Evolutionary conservation across 805 yeast species (phyloP).

Genomic region (Yarrowia divulgata): DNA sequence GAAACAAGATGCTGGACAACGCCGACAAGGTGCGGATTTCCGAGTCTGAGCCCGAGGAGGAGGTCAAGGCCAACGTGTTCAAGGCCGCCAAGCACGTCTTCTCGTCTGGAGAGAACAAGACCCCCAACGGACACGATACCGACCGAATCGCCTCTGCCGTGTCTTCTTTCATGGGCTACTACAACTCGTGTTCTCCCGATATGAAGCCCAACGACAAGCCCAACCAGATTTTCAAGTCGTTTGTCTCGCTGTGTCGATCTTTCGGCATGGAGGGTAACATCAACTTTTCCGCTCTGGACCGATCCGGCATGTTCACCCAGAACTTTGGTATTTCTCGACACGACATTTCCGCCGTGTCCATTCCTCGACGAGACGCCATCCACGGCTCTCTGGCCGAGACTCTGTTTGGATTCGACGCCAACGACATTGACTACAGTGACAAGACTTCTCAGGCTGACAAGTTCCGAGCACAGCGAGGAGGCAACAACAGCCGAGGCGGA

Average conservation of each 20-base stretch:
- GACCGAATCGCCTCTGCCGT: neutral
- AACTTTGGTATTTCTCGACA: neutral
- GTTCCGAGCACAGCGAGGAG: neutral
- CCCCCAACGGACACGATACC: constrained; percentile 13
- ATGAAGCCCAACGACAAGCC: constrained; percentile 29
- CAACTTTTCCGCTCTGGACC: constrained; percentile 20
- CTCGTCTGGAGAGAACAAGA: neutral
- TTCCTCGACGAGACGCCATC: constrained; percentile 22
- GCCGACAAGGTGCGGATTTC: constrained; percentile 7
- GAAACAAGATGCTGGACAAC: constrained; percentile 26
- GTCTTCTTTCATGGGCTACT: constrained; percentile 26
- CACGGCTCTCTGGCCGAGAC: constrained; percentile 1
- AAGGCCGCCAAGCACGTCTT: constrained; percentile 6
- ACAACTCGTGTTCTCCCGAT: constrained; percentile 33
- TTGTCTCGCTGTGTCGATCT: constrained; percentile 7
- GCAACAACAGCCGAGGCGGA: constrained; percentile 1
- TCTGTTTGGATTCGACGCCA: constrained; percentile 1
- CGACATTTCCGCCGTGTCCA: neutral
- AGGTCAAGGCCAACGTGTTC: neutral
- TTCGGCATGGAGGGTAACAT: constrained; percentile 22
- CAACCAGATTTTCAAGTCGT: constrained; percentile 4
- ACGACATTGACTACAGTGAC: constrained; percentile 10
- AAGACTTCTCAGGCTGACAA: neutral
- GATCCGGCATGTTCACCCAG: neutral
- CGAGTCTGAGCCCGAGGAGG: constrained; percentile 1